phyloP scores from a whole-genome alignment of 139 green algal species.

The Trebouxia sp. region DNA sequence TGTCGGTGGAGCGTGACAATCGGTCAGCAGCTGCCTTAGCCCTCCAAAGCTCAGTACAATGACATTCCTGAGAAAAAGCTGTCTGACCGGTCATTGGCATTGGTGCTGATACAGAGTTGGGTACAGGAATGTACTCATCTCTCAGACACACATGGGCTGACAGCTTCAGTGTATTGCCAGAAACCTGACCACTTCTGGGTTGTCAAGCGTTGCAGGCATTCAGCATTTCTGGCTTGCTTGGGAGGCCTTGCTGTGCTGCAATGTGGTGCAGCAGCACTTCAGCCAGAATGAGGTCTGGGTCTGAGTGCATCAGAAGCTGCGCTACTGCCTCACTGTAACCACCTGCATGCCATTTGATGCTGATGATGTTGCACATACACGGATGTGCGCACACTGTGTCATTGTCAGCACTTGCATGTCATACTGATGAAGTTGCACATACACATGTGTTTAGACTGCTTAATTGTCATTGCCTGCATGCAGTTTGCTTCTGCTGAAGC shows the following conservation, averaged over 20 bases:
- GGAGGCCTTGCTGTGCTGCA: neutral
- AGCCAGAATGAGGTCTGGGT: neutral
- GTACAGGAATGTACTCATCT: neutral
- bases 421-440: neutral
- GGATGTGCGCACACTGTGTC: too few species aligned
- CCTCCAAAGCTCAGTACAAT: neutral
- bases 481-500: too few species aligned
- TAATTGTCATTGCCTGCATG: too few species aligned
- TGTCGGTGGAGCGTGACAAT: too few species aligned
- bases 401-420: too few species aligned
- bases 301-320: neutral
- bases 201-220: neutral
- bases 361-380: too few species aligned
- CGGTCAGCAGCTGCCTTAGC: too few species aligned
- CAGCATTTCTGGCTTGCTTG: neutral
- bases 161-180: neutral
- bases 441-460: neutral
- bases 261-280: conserved; percentile 14
- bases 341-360: neutral
- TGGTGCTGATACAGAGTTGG: neutral
- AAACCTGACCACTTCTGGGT: neutral
- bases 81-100: neutral
- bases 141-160: neutral
- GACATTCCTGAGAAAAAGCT: neutral
- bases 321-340: neutral